Conservation (phyloP, 768 basidiomycete species). For the Cytidiella melzeri region DNA sequence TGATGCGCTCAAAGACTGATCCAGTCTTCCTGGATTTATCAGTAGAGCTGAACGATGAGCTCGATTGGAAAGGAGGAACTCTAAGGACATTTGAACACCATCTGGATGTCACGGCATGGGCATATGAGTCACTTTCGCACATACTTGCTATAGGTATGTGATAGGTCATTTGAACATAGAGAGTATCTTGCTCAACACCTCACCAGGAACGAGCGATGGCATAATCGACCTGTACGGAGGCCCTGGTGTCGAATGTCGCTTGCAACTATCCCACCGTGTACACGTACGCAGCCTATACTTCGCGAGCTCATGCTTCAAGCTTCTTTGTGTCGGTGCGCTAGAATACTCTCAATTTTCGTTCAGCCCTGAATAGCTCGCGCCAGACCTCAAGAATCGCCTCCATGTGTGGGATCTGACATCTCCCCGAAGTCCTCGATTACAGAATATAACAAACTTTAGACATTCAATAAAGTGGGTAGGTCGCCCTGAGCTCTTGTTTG, state of each 20-base stretch:
- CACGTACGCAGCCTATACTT: conserved; percentile 52
- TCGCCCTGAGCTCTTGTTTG: background rate
- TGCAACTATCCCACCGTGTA: conserved; percentile 39
- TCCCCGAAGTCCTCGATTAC: conserved; percentile 46
- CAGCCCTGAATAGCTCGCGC: background rate
- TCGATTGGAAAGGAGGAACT: conserved; percentile 50
- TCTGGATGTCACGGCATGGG: conserved; percentile 44
- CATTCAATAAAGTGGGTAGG: conserved; percentile 31
- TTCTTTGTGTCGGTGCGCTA: conserved; percentile 57
- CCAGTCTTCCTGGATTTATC: conserved; percentile 46
- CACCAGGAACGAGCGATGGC: conserved; percentile 63
- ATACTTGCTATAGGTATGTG: conserved; percentile 54
- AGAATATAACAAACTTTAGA: conserved; percentile 44
- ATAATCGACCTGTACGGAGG: conserved; percentile 60
- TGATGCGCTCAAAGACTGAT: background rate
- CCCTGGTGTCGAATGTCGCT: conserved; percentile 50
- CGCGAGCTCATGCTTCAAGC: conserved; percentile 42
- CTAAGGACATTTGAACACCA: conserved; percentile 46
- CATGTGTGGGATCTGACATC: conserved; percentile 56
- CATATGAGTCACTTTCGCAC: conserved; percentile 54
- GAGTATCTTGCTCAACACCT: conserved; percentile 4
- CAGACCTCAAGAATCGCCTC: conserved; percentile 47
- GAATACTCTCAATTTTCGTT: background rate
- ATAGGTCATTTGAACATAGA: background rate
- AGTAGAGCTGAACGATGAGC: conserved; percentile 43